A percentile compares a stretch with the other conserved stretches of the same genome.
Evolutionary conservation across 495 filamentous ascomycete species (phyloP).

Genomic region (Talaromyces thailandensis): DNA sequence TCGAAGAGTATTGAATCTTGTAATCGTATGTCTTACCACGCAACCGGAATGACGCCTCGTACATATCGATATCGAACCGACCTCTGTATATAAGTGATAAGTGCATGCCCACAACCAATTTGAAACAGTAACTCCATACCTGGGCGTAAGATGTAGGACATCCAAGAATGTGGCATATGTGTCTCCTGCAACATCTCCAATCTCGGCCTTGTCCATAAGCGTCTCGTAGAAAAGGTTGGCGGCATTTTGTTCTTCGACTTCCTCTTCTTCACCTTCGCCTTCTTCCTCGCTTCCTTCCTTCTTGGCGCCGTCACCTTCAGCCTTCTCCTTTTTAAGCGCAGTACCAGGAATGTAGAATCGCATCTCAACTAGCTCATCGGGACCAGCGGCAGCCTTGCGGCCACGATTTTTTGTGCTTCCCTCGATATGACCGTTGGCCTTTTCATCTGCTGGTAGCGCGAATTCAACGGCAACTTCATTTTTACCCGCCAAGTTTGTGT

Average conservation of each 20-base stretch:
- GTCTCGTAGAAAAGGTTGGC: conserved; percentile 95
- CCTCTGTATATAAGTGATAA: conserved; percentile 54
- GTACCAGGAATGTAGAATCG: conserved; percentile 96
- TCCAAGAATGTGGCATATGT: conserved; percentile 96
- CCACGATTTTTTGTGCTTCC: conserved; percentile 73
- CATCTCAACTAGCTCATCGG: conserved; percentile 95
- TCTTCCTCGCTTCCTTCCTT: conserved; percentile 61
- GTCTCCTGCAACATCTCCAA: conserved; percentile 95
- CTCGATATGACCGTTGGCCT: conserved; percentile 55
- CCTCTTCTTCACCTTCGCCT: conserved; percentile 55
- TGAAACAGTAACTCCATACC: conserved; percentile 41
- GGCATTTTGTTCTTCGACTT: conserved; percentile 77
- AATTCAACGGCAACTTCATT: conserved; percentile 98
- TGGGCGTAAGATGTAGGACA: conserved; percentile 92
- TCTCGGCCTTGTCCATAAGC: conserved; percentile 97
- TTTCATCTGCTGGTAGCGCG: conserved; percentile 54
- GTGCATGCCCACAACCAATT: background rate
- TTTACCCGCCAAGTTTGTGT: conserved; percentile 94
- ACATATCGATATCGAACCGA: conserved; percentile 99
- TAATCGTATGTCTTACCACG: conserved; percentile 99
- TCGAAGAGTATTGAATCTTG: conserved; percentile 94
- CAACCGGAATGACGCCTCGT: conserved; percentile 93
- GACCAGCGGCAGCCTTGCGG: conserved; percentile 78
- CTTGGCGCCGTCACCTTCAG: conserved; percentile 59
- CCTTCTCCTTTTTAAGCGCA: conserved; percentile 73